Evolutionary conservation across 805 yeast species (phyloP).

Genomic region (Clavispora phyllophila): DNA sequence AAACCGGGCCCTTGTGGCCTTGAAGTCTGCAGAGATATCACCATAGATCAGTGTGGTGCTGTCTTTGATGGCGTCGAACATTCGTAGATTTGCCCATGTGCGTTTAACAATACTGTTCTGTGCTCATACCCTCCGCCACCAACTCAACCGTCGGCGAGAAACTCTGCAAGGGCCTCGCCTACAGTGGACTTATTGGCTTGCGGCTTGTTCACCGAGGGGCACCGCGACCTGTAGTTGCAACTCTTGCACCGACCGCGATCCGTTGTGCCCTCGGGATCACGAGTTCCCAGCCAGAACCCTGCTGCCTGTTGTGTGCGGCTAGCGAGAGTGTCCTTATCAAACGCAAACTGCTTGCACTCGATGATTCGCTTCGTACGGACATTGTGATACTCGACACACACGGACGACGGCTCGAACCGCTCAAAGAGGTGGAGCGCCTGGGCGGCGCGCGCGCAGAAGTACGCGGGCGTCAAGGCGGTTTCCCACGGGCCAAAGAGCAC

Average conservation of each 20-base stretch:
- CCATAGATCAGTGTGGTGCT: constrained; percentile 19
- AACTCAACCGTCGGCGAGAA: neutral
- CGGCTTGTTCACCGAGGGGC: constrained; percentile 12
- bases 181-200: neutral
- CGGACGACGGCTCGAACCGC: constrained; percentile 30
- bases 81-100: constrained; percentile 1
- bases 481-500: constrained; percentile 43
- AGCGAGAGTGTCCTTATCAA: constrained; percentile 26
- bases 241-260: constrained; percentile 43
- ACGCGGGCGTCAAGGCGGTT: constrained; percentile 50
- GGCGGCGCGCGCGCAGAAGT: constrained; percentile 50
- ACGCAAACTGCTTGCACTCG: constrained; percentile 35
- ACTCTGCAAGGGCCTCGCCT: neutral
- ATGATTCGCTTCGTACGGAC: constrained; percentile 31
- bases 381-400: constrained; percentile 51
- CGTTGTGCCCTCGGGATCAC: constrained; percentile 43
- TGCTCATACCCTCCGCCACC: neutral
- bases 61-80: constrained; percentile 20
- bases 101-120: neutral
- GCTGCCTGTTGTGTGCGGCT: constrained; percentile 29
- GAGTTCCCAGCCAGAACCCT: constrained; percentile 55
- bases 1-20: constrained; percentile 13
- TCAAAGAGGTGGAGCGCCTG: constrained; percentile 39
- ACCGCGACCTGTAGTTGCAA: constrained; percentile 45
- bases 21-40: constrained; percentile 21